phyloP scores from a whole-genome alignment of 768 basidiomycete species.

The Rhizopogon roseolus region DNA sequence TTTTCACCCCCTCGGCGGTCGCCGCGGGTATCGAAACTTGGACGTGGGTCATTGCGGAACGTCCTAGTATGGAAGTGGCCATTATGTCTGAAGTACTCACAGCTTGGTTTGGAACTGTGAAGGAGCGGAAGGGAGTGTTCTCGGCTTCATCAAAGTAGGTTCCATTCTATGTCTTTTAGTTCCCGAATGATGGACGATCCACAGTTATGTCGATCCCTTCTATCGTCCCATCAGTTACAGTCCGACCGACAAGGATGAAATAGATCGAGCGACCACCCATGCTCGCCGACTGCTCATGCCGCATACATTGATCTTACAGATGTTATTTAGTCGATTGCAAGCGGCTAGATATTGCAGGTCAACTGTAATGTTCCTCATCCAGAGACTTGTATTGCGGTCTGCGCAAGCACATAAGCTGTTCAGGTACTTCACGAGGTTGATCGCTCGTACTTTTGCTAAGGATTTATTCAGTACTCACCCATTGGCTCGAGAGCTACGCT shows the following conservation, averaged over 20 bases:
- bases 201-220: constrained; percentile 86
- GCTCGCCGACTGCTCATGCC: constrained; percentile 78
- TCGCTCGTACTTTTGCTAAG: not conserved
- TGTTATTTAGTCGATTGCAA: constrained; percentile 89
- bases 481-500: constrained; percentile 84
- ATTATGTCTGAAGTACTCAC: constrained; percentile 82
- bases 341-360: constrained; percentile 86
- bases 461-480: constrained; percentile 70
- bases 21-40: constrained; percentile 89
- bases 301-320: constrained; percentile 79
- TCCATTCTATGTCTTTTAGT: not conserved
- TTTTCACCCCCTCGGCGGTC: constrained; percentile 82
- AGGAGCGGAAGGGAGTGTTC: constrained; percentile 77
- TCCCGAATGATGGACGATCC: constrained; percentile 4
- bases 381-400: constrained; percentile 81
- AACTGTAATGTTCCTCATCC: constrained; percentile 79
- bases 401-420: constrained; percentile 61
- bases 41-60: constrained; percentile 93
- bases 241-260: constrained; percentile 81
- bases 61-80: constrained; percentile 75
- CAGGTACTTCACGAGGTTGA: constrained; percentile 46
- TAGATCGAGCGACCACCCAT: constrained; percentile 65
- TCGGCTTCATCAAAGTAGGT: constrained; percentile 75
- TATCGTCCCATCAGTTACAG: constrained; percentile 80
- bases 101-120: constrained; percentile 84